Evolutionary conservation across 2,329 filamentous ascomycete species (phyloP).

Genomic region (Phyllosticta ampelicida): DNA sequence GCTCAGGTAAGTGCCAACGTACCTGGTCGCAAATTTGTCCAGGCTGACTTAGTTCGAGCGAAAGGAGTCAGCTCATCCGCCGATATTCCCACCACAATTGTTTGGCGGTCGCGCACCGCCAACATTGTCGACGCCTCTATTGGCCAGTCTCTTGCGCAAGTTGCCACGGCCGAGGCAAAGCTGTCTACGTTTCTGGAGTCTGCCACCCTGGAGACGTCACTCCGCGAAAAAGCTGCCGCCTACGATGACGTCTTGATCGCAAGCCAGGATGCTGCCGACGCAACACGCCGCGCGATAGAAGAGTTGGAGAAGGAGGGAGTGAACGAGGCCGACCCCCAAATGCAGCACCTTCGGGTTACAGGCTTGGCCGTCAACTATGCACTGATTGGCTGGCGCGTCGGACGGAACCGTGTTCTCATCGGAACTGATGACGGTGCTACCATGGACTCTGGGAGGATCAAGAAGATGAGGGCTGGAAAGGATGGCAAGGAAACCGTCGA

Average conservation of each 20-base stretch:
- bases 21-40: too few species aligned
- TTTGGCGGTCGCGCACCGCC: constrained; percentile 77
- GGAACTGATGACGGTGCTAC: constrained; percentile 69
- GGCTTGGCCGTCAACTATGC: constrained; percentile 90
- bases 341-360: constrained; percentile 89
- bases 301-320: constrained; percentile 77
- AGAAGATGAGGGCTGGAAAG: constrained; percentile 29
- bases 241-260: constrained; percentile 87
- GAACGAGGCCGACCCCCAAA: constrained; percentile 68
- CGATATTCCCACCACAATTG: constrained; percentile 60
- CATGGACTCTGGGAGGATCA: constrained; percentile 44
- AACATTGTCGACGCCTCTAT: constrained; percentile 89
- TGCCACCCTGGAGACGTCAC: constrained; percentile 29
- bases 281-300: constrained; percentile 85
- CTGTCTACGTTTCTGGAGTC: constrained; percentile 39
- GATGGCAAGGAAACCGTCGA: constrained; percentile 35
- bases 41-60: not conserved
- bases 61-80: constrained; percentile 28
- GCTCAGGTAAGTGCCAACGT: constrained; percentile 30
- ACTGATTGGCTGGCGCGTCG: constrained; percentile 88
- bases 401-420: constrained; percentile 79
- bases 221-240: constrained; percentile 65
- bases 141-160: constrained; percentile 66
- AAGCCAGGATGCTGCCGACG: constrained; percentile 88
- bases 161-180: constrained; percentile 45